Evolutionary conservation across 495 filamentous ascomycete species (phyloP), one percentile per base, ranked within the genome.

Genomic region (Talaromyces ruber): DNA sequence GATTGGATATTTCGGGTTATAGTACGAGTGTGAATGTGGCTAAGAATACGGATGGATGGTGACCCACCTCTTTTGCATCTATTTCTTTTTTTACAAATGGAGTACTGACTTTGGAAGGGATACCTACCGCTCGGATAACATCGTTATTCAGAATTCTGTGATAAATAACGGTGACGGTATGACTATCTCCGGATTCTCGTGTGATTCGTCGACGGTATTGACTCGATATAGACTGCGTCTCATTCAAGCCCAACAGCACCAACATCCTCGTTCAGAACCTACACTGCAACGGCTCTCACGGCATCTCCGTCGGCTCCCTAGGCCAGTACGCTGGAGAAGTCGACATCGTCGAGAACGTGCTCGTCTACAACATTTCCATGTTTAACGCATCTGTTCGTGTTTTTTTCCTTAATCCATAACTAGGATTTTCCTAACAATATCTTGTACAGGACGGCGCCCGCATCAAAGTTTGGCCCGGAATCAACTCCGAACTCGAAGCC

Each of bases 231-330:
- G 81, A 90, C 67, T 90, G 87, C 63, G 87, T 90, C n/a, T 85
- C 85, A 11, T 89, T 90, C 79, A 90, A 91, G 70, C 88, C 88
- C 2, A 90, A 90, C 70, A 85, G 80, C 69, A 89, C 86, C n/a
- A 78, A 90, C 59, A 85, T 91, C 59, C 73, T 91, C 6, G 82
- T 90, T 18, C 86, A 90, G 69, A 87, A 87, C 61, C 68, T 91
- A 21, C 74, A 77, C 60, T 91, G 88, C 72, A 86, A 86, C 61
- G 88, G 88, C 53, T 89, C 85, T 12, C 86, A 90, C 69, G 87
- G 87, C n/a, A 88, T 89, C 64, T 85, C 81, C 16, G 85, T 90
- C 39, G 87, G 87, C 22, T 86, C 82, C 18, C 76, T 90, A 0
- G 87, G 87, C 0, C 87, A 90, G 65, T 90, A 90, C 63, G 63